Percentiles rank a stretch among this genome's conserved stretches.
These are phyloP conservation scores for Amanita pallidorosea DNA, from an alignment of 768 basidiomycete genomes.

Conservation along the genomic window DNA sequence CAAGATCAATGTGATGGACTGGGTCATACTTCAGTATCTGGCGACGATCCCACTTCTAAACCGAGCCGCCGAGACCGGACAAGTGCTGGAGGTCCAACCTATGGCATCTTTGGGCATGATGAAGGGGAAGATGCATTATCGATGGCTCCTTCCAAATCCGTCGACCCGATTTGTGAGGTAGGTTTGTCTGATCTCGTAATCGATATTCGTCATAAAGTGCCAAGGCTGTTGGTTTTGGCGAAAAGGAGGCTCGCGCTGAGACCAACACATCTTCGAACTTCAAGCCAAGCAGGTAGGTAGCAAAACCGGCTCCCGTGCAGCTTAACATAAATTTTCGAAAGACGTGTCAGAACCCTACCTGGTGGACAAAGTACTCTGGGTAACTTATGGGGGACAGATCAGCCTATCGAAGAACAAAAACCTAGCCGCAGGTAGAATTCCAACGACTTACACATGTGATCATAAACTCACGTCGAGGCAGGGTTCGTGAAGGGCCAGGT, in stretches of 20 bases:
- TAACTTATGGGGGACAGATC: slow-evolving; percentile 38
- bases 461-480: slow-evolving; percentile 13
- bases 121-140: slow-evolving; percentile 48
- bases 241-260: background rate
- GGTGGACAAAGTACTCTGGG: slow-evolving; percentile 32
- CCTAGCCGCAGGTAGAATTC: slow-evolving; percentile 53
- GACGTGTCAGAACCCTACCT: slow-evolving; percentile 33
- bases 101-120: slow-evolving; percentile 37
- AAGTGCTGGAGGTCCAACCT: slow-evolving; percentile 40
- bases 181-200: background rate
- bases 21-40: background rate
- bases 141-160: slow-evolving; percentile 34
- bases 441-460: slow-evolving; percentile 6
- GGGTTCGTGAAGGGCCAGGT: slow-evolving; percentile 60
- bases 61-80: slow-evolving; percentile 50
- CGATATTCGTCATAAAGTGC: background rate
- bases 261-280: slow-evolving; percentile 5
- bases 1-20: background rate
- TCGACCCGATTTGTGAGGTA: slow-evolving; percentile 2
- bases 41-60: slow-evolving; percentile 26
- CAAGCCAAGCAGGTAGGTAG: slow-evolving; percentile 42
- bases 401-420: slow-evolving; percentile 37
- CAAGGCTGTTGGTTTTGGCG: background rate
- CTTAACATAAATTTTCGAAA: slow-evolving; percentile 9
- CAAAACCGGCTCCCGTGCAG: background rate